These are phyloP conservation scores for Akanthomyces muscarius DNA, from an alignment of 2,329 filamentous ascomycete species.

Conservation along the genomic window DNA sequence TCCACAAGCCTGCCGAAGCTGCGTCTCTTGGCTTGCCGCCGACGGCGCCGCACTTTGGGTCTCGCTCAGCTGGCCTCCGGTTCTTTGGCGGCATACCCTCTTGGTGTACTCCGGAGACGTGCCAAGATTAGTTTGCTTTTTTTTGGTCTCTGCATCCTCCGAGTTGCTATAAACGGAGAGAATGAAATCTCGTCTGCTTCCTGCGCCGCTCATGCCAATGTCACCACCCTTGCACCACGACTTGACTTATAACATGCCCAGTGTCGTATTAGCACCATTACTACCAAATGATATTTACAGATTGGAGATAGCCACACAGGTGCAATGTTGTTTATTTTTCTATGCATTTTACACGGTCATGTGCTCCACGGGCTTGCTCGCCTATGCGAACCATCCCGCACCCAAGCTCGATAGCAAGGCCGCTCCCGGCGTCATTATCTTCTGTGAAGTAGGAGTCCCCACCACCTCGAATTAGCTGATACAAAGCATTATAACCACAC, in stretches of 20 bases:
- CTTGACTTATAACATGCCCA: neutral
- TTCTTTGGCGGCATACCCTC: neutral
- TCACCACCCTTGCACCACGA: neutral
- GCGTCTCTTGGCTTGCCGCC: slow-evolving; percentile 10
- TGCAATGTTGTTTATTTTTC: no score
- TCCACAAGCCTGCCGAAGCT: neutral
- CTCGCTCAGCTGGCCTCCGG: neutral
- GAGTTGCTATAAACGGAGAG: neutral
- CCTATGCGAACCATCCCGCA: neutral
- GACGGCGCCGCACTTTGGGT: slow-evolving; percentile 1
- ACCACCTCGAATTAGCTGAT: neutral
- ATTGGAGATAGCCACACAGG: neutral
- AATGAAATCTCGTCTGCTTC: neutral
- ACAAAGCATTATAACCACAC: neutral
- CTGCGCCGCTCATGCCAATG: neutral
- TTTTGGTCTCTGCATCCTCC: neutral
- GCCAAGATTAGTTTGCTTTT: neutral
- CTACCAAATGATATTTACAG: neutral
- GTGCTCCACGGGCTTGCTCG: neutral
- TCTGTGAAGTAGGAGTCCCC: neutral
- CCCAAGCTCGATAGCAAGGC: neutral
- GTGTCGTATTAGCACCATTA: neutral
- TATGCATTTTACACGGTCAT: neutral
- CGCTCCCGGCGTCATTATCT: neutral
- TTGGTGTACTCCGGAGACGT: neutral